A percentile compares a stretch with the other conserved stretches of the same genome.
Conservation (phyloP, 495 filamentous ascomycete species). For the Tuber magnatum region DNA sequence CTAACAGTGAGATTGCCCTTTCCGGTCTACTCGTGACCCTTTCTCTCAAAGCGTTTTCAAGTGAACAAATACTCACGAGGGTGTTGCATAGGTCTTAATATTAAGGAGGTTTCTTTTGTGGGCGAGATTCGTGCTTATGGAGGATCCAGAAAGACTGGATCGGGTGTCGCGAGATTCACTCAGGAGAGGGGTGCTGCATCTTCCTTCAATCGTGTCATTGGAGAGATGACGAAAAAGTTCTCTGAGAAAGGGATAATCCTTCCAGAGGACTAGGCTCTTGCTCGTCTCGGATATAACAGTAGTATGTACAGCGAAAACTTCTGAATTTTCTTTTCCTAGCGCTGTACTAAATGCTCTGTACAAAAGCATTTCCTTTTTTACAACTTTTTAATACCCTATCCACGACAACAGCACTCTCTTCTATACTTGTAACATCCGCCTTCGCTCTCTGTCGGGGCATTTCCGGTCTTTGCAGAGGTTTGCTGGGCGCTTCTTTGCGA, state of each 20-base stretch:
- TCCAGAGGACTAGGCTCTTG: neutral
- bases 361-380: neutral
- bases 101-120: constrained; percentile 52
- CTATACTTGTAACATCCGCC: neutral
- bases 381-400: neutral
- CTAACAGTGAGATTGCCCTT: constrained; percentile 60
- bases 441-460: neutral
- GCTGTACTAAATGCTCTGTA: neutral
- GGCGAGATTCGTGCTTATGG: constrained; percentile 77
- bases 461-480: neutral
- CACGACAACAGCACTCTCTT: neutral
- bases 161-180: constrained; percentile 70
- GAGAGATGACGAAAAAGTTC: constrained; percentile 50
- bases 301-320: neutral
- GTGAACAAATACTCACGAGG: neutral
- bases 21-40: constrained; percentile 12
- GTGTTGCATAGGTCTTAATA: constrained; percentile 29
- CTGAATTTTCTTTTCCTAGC: neutral
- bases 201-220: constrained; percentile 76
- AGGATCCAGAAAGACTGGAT: constrained; percentile 62
- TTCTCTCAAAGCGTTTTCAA: constrained; percentile 5
- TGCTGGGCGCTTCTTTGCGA: neutral
- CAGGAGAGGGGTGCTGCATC: constrained; percentile 81
- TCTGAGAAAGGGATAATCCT: constrained; percentile 1
- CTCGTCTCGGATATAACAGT: neutral